Evolutionary conservation across 1,284 basidiomycete species (phyloP), one percentile per base, ranked within the genome.

Genomic region (Anthracocystis walkeri): DNA sequence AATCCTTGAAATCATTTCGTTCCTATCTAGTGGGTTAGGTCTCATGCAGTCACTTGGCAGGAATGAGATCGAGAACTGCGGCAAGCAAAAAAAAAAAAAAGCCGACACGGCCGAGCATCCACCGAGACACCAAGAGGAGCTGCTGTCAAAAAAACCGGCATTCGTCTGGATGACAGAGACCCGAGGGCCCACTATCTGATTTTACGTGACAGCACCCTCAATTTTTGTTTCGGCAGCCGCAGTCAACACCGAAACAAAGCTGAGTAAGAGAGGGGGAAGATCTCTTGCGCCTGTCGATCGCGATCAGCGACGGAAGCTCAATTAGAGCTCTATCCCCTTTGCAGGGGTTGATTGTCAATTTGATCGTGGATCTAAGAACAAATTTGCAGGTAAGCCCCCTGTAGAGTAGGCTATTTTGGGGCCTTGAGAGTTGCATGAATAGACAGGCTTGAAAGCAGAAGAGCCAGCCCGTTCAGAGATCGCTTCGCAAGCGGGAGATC

Each of bases 31-130:
- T 27, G 45, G 21, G 6, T n/a, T 25, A 29, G 23, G 10, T 38
- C 35, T 38, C 35, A 38, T 38, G 16, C 35, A 38, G 35, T 38
- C 35, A 16, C 35, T 38, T 14, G 46, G 10, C 4, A 29, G 46
- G 45, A 29, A 29, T 29, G 25, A 46, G 42, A 27, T 27, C 44
- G 29, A 29, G 23, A 25, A 25, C 48, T 31, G 48, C 29, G 48
- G 48, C 48, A 49, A 20, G 6, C n/a, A 8, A 29, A 10, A 20
- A 29, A 10, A 10, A 11, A 12, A 59, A 48, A 33, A n/a, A n/a
- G n/a, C n/a, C n/a, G 31, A 33, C 31, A 33, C 50, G 58, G 65
- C 66, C 66, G 60, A 68, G 60, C 40, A 20, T 50, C 25, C 55
- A 54, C 56, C 60, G 66, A 63, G 27, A 55, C 31, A 42, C 8